A percentile compares a stretch with the other conserved stretches of the same genome.
These are phyloP conservation scores for Corymbia citriodora DNA, from an alignment of 441 rosid species.

Conservation along the genomic window DNA sequence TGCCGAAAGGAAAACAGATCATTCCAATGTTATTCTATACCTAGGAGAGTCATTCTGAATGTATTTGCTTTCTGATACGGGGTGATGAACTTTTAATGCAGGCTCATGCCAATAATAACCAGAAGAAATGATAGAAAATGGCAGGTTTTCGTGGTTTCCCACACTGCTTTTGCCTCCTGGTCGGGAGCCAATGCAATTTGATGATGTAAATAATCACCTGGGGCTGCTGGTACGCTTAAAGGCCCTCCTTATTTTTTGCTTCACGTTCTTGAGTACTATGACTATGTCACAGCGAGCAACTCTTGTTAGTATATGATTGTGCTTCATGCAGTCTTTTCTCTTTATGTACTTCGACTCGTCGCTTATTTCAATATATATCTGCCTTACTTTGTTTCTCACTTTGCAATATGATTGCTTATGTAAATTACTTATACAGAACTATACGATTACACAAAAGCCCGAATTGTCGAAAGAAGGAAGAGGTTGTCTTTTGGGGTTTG, in stretches of 20 bases:
- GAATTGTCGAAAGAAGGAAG: not conserved
- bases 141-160: not conserved
- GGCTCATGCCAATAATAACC: not conserved
- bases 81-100: not conserved
- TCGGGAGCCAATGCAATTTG: not conserved
- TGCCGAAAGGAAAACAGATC: not conserved
- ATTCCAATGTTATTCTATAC: not conserved
- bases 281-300: not conserved
- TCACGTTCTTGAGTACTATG: not conserved
- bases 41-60: not conserved
- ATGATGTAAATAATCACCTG: not conserved
- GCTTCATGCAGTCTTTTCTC: not conserved
- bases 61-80: not conserved
- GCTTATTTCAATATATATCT: not conserved
- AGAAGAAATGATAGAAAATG: not conserved
- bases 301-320: not conserved
- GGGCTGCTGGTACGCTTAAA: not conserved
- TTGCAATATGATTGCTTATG: not conserved
- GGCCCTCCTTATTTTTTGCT: not conserved
- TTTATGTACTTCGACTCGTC: not conserved
- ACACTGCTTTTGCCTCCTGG: not conserved
- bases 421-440: not conserved
- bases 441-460: not conserved
- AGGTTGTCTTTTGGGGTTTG: not conserved
- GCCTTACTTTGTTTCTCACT: not conserved